phyloP scores from a whole-genome alignment of 352 stramenopile species.

The Globisporangium alternatum region DNA sequence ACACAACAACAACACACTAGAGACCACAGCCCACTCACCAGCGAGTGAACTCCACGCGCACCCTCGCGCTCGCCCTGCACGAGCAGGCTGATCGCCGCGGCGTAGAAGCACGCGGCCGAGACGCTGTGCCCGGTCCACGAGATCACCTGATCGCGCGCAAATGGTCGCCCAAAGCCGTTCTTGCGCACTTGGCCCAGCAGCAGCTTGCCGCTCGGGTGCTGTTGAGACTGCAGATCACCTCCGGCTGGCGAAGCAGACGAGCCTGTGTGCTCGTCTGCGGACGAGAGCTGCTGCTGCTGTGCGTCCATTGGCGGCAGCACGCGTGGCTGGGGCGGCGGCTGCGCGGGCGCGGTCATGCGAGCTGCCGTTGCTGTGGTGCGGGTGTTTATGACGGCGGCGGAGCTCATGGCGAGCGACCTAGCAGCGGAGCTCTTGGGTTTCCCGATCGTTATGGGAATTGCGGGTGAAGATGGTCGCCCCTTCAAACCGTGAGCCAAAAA shows the following conservation, averaged over 20 bases:
- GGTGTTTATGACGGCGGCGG: neutral
- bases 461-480: neutral
- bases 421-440: slow-evolving; percentile 8
- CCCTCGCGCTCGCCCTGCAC: slow-evolving; percentile 6
- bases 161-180: slow-evolving; percentile 70
- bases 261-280: neutral
- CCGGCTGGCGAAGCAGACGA: neutral
- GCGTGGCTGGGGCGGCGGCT: neutral
- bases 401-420: slow-evolving; percentile 5
- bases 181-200: slow-evolving; percentile 42
- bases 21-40: slow-evolving; percentile 12
- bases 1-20: neutral
- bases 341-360: slow-evolving; percentile 5
- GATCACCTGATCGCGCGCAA: slow-evolving; percentile 77
- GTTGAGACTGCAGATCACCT: neutral
- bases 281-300: slow-evolving; percentile 1
- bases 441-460: slow-evolving; percentile 6
- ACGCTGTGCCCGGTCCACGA: slow-evolving; percentile 66
- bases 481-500: neutral
- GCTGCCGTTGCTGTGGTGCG: slow-evolving; percentile 2
- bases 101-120: slow-evolving; percentile 63
- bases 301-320: neutral
- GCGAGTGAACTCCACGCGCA: slow-evolving; percentile 4
- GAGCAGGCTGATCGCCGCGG: slow-evolving; percentile 31
- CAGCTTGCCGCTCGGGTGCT: slow-evolving; percentile 12